These are phyloP conservation scores for Aspergillus carbonarius DNA, from an alignment of 2,329 filamentous ascomycete species.

Conservation along the genomic window DNA sequence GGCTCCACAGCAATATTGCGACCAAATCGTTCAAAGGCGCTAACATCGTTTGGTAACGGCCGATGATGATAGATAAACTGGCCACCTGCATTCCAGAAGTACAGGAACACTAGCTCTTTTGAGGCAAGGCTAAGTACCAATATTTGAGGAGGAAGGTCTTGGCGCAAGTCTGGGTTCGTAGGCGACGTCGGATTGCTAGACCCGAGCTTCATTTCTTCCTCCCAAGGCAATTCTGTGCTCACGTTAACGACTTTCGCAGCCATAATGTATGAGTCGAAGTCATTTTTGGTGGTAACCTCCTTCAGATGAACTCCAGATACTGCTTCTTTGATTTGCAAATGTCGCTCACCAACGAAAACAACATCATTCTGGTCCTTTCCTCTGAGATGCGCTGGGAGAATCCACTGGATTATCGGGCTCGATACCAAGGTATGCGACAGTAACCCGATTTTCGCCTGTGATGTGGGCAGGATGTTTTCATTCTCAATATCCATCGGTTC, in stretches of 20 bases:
- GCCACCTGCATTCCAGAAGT: conserved; percentile 52
- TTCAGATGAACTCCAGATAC: conserved; percentile 64
- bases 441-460: conserved; percentile 62
- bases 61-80: conserved; percentile 63
- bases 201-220: conserved; percentile 30
- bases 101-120: conserved; percentile 74
- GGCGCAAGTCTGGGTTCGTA: conserved; percentile 12
- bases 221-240: conserved; percentile 42
- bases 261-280: conserved; percentile 77
- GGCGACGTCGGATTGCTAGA: conserved; percentile 9
- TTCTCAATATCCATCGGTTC: conserved; percentile 19
- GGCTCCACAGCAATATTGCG: conserved; percentile 76
- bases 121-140: conserved; percentile 74
- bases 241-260: conserved; percentile 74
- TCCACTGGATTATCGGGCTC: conserved; percentile 72
- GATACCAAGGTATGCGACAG: conserved; percentile 75
- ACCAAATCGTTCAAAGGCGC: conserved; percentile 57
- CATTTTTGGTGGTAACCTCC: conserved; percentile 71
- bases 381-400: conserved; percentile 77
- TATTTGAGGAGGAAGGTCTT: conserved; percentile 69
- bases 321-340: conserved; percentile 77
- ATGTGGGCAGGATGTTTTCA: conserved; percentile 1
- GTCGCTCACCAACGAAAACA: conserved; percentile 79
- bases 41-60: conserved; percentile 58
- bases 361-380: conserved; percentile 73